Conservation (phyloP, 768 basidiomycete species). For the Vararia minispora region DNA sequence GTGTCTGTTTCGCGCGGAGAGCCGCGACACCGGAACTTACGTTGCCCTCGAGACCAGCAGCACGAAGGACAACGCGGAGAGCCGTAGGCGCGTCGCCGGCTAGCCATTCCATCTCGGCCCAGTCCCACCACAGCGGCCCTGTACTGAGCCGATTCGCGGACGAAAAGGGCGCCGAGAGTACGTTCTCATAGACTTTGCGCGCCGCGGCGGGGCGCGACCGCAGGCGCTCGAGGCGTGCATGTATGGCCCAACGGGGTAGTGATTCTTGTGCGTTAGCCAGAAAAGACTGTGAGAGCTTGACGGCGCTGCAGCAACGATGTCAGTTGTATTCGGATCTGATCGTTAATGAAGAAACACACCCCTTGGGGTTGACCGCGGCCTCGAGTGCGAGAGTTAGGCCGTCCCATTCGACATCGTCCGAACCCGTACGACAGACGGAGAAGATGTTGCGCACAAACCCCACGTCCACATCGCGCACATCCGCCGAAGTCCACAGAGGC, state of each 20-base stretch:
- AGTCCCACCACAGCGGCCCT: constrained; percentile 64
- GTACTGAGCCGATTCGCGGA: constrained; percentile 24
- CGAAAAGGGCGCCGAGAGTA: constrained; percentile 38
- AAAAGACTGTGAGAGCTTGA: constrained; percentile 55
- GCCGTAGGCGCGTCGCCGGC: constrained; percentile 37
- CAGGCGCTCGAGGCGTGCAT: constrained; percentile 60
- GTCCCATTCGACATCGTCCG: constrained; percentile 54
- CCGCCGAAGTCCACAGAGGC: constrained; percentile 33
- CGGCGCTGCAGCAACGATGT: constrained; percentile 32
- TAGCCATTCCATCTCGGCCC: constrained; percentile 82
- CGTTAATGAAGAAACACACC: constrained; percentile 25
- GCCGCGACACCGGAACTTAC: constrained; percentile 40
- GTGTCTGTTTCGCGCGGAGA: constrained; percentile 49
- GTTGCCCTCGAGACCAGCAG: constrained; percentile 43
- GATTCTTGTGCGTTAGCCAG: constrained; percentile 49
- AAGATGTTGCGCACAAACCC: constrained; percentile 49
- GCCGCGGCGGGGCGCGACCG: constrained; percentile 58
- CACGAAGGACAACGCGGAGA: constrained; percentile 40
- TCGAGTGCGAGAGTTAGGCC: constrained; percentile 56
- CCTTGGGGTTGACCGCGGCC: constrained; percentile 43
- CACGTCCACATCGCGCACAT: constrained; percentile 39
- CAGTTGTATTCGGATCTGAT: background rate
- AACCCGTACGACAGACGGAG: constrained; percentile 36
- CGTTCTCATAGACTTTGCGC: constrained; percentile 65
- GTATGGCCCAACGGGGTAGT: constrained; percentile 58